phyloP scores from a whole-genome alignment of 768 basidiomycete genomes.

The Brasilioporus rufonigricans region DNA sequence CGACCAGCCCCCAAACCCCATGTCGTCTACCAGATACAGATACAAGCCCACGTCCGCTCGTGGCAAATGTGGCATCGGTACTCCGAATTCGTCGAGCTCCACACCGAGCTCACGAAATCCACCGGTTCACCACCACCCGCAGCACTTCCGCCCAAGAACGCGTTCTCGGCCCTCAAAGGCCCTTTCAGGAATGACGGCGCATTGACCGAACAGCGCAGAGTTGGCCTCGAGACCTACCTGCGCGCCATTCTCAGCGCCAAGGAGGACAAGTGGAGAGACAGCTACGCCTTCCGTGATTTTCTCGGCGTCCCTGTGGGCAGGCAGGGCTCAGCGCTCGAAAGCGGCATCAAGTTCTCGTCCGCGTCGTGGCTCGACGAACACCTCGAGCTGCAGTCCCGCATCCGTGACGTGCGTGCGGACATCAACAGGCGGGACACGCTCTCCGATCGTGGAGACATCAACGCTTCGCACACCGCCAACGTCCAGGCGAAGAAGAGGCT shows the following conservation, averaged over 20 bases:
- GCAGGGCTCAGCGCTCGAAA: conserved; percentile 35
- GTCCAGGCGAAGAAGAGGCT: conserved; percentile 86
- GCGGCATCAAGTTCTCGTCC: conserved; percentile 58
- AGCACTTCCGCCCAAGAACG: conserved; percentile 82
- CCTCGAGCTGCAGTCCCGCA: conserved; percentile 65
- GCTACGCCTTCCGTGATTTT: conserved; percentile 80
- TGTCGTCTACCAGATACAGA: conserved; percentile 76
- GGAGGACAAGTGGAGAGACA: conserved; percentile 81
- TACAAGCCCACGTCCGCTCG: conserved; percentile 84
- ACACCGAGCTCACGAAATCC: conserved; percentile 77
- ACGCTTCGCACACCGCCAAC: conserved; percentile 72
- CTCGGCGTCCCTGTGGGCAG: conserved; percentile 76
- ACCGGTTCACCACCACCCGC: conserved; percentile 78
- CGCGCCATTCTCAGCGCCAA: conserved; percentile 80
- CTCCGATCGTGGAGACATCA: conserved; percentile 68
- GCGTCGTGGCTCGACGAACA: conserved; percentile 92
- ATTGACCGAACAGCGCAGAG: conserved; percentile 73
- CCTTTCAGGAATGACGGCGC: conserved; percentile 48
- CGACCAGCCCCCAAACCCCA: conserved; percentile 72
- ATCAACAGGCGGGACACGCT: conserved; percentile 88
- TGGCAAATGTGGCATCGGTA: conserved; percentile 96
- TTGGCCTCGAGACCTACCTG: conserved; percentile 79
- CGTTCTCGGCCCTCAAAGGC: conserved; percentile 63
- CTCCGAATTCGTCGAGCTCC: conserved; percentile 89
- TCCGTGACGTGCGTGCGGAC: conserved; percentile 81